Conservation (phyloP, 257 asterid genomes). For the Ophiorrhiza pumila region DNA sequence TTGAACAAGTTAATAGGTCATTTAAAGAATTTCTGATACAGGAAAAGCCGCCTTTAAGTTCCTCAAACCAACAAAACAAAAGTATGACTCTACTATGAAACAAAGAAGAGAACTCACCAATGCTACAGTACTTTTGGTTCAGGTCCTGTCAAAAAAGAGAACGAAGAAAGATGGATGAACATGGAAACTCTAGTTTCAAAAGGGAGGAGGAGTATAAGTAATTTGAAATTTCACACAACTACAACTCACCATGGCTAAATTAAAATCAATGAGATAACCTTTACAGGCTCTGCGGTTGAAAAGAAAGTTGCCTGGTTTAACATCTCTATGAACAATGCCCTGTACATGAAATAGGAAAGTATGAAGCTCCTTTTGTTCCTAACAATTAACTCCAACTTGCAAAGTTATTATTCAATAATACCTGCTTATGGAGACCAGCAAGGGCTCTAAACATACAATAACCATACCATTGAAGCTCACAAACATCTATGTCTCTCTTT, state of each 20-base stretch:
- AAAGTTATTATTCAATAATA: constrained; percentile 24
- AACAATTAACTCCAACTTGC: constrained; percentile 16
- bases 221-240: constrained; percentile 8
- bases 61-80: constrained; percentile 7
- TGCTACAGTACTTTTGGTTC: constrained; percentile 44
- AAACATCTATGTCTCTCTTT: constrained; percentile 61
- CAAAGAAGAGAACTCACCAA: constrained; percentile 49
- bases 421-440: constrained; percentile 88
- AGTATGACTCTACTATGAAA: not conserved
- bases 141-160: constrained; percentile 55
- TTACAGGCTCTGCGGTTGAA: constrained; percentile 70
- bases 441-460: constrained; percentile 92
- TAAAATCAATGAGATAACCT: constrained; percentile 92
- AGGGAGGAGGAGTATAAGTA: not conserved
- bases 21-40: not conserved
- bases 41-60: not conserved
- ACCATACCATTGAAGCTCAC: constrained; percentile 80
- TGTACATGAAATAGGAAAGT: constrained; percentile 32
- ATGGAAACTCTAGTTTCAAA: not conserved
- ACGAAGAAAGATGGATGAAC: constrained; percentile 18
- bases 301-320: constrained; percentile 96
- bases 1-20: not conserved
- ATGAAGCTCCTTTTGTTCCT: constrained; percentile 12
- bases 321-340: constrained; percentile 95
- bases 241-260: constrained; percentile 85